Percentiles rank a stretch among this genome's conserved stretches.
These are phyloP conservation scores for Eucalyptus pauciflora DNA, from an alignment of 345 rosid genomes.

Conservation along the genomic window DNA sequence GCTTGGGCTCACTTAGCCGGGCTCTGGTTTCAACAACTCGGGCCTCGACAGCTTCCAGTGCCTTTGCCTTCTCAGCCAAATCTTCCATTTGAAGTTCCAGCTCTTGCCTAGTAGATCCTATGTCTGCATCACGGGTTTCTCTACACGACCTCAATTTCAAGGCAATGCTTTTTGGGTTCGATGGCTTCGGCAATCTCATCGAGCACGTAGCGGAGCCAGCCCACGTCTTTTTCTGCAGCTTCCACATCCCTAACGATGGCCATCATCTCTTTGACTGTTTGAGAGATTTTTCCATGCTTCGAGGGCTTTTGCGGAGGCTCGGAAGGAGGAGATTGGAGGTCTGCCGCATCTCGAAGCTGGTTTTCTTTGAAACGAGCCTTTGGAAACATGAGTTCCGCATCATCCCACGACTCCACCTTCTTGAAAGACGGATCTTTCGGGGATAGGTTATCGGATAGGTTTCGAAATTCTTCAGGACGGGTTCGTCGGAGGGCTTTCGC, in stretches of 20 bases:
- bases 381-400: too few species aligned
- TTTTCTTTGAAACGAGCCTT: too few species aligned
- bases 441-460: too few species aligned
- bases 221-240: conserved; percentile 40
- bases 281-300: too few species aligned
- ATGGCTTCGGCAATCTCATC: conserved; percentile 33
- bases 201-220: conserved; percentile 49
- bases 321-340: too few species aligned
- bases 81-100: conserved; percentile 28
- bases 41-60: conserved; percentile 13
- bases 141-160: conserved; percentile 18
- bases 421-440: too few species aligned
- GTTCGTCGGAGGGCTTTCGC: too few species aligned
- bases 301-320: too few species aligned
- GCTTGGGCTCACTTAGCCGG: conserved; percentile 26
- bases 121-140: conserved; percentile 7
- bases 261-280: conserved; percentile 29
- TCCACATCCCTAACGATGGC: conserved; percentile 76
- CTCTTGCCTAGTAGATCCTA: conserved; percentile 36
- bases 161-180: conserved; percentile 25
- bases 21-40: conserved; percentile 16
- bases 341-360: too few species aligned
- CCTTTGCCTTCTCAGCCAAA: conserved; percentile 39
- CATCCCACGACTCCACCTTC: too few species aligned
- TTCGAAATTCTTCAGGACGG: too few species aligned